Base-by-base conservation (phyloP, 1,139 yeast genomes). In the Keqinozyma sinolaborantium region DNA sequence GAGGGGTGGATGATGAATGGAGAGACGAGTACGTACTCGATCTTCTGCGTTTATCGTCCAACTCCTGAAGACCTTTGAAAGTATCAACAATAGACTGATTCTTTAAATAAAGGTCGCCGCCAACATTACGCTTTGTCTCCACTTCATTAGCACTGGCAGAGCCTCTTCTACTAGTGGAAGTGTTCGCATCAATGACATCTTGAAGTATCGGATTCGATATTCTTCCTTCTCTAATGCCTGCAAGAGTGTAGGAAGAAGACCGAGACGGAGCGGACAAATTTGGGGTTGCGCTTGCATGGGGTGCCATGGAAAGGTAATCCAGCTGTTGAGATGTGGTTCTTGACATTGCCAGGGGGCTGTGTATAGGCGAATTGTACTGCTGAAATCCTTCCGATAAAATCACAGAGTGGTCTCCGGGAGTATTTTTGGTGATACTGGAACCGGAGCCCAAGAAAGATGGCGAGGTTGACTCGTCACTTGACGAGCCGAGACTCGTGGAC, bases 81-180 rank as follows among this genome's bases (percentile, higher is more conserved):
- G 79, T 62, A 30, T 70, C 76, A n/a, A 71, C 64, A 0, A 66
- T 67, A 1, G 77, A 64, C 27, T 70, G 74, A 36, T 66, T 70
- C 31, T 58, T 63, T 39, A 73, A 47, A 47, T 73, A 74, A 25
- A 74, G 54, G 42, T 74, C 79, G 12, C 79, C 79, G n/a, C 70
- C 76, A 5, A 73, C 79, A 36, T 72, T 70, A 23, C 79, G 48
- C 40, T 64, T 69, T 0, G 78, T 72, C 44, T 72, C 79, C 26
- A 70, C 59, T 44, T 70, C 75, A n/a, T 58, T 48, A 2, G 60
- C 53, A 3, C 64, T 62, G 3, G 60, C 51, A n/a, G 58, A 42
- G 3, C 69, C 69, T 31, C 64, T 51, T 29, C 72, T 48, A 16
- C 61, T 49, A 12, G 54, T 43, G 16, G 47, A 30, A 3, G 47